Conservation (phyloP, 768 basidiomycete species). For the Mycena capillaripes region DNA sequence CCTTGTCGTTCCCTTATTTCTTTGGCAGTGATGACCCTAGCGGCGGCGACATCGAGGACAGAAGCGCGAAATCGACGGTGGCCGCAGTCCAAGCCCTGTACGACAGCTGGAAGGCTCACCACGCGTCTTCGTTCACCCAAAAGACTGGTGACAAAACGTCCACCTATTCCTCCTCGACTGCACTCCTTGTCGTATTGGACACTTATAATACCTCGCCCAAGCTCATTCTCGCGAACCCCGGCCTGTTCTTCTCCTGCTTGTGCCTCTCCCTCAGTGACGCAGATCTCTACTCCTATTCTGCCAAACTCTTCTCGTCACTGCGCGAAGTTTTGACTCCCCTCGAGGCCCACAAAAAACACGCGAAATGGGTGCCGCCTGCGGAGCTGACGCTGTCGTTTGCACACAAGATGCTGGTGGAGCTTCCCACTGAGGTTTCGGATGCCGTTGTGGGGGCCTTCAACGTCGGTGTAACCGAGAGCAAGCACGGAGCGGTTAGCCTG, state of each 20-base stretch:
- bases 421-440: constrained; percentile 33
- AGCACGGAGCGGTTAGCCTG: constrained; percentile 28
- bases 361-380: constrained; percentile 34
- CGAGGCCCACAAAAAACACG: constrained; percentile 1
- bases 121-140: constrained; percentile 20
- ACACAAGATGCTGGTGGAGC: constrained; percentile 33
- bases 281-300: constrained; percentile 21
- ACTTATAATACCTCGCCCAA: constrained; percentile 21
- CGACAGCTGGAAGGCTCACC: constrained; percentile 32
- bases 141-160: constrained; percentile 4
- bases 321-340: constrained; percentile 22
- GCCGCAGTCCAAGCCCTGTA: constrained; percentile 28
- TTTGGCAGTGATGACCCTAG: constrained; percentile 29
- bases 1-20: constrained; percentile 33
- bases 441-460: constrained; percentile 30
- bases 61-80: constrained; percentile 34
- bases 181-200: constrained; percentile 30
- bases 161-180: constrained; percentile 27
- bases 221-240: constrained; percentile 33
- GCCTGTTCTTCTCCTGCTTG: constrained; percentile 36
- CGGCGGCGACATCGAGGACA: constrained; percentile 38
- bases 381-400: constrained; percentile 37
- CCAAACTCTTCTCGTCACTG: constrained; percentile 22
- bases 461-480: constrained; percentile 27
- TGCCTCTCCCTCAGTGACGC: constrained; percentile 29